Conservation (phyloP, 257 asterid species). For the Forsythia viridissima region DNA sequence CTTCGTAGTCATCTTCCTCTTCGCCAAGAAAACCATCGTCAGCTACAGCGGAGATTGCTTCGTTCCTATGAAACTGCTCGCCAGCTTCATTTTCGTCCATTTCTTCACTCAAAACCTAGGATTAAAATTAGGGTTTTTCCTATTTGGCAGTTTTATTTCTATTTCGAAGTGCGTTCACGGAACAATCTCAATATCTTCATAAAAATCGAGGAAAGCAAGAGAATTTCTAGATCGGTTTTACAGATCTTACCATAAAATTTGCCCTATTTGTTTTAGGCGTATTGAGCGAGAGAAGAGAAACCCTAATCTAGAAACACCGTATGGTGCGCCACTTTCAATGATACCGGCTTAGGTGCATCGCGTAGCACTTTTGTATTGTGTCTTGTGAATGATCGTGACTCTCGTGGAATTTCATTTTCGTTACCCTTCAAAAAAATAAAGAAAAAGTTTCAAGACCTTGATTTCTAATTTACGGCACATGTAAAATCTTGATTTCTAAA, state of each 20-base stretch:
- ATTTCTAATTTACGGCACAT: too few relatives aligned
- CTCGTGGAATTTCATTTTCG: background rate
- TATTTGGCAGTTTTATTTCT: background rate
- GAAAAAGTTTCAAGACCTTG: too few relatives aligned
- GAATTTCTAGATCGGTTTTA: background rate
- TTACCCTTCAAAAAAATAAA: background rate
- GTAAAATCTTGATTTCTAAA: too few relatives aligned
- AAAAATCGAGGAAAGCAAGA: background rate
- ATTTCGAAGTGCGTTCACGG: background rate
- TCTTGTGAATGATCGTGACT: background rate
- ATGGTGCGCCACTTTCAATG: background rate
- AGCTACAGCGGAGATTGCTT: conserved; percentile 80
- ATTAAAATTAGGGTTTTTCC: conserved; percentile 20
- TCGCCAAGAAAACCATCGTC: conserved; percentile 77
- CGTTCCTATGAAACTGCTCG: conserved; percentile 70
- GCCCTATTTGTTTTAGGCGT: background rate
- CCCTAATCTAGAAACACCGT: background rate
- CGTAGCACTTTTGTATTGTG: background rate
- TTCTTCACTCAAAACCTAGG: conserved; percentile 30
- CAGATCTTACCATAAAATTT: background rate
- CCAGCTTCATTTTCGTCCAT: conserved; percentile 60
- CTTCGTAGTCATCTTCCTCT: conserved; percentile 93
- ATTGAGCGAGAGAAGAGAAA: background rate
- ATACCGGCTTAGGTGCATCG: background rate
- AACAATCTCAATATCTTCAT: background rate